Conservation (phyloP, 345 rosid genomes). For the Melaleuca quinquenervia region DNA sequence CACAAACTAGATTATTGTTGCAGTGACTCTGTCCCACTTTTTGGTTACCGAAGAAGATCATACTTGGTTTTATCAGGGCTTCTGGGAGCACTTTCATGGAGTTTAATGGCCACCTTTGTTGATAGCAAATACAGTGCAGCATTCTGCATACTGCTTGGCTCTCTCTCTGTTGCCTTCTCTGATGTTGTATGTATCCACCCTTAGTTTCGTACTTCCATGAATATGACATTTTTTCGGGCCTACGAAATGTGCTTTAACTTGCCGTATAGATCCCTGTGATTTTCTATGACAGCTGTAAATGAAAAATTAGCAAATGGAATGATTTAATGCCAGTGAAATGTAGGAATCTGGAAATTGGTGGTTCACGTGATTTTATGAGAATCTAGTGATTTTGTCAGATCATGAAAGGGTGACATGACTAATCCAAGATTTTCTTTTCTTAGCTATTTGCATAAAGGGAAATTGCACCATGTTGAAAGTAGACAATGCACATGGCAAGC, state of each 20-base stretch:
- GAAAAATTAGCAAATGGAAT: background rate
- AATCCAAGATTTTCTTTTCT: background rate
- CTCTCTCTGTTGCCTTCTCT: constrained; percentile 95
- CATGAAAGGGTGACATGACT: background rate
- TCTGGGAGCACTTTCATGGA: constrained; percentile 96
- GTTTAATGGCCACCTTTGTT: constrained; percentile 85
- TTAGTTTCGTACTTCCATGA: background rate
- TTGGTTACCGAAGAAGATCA: constrained; percentile 95
- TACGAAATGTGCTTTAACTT: background rate
- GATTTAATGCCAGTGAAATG: background rate
- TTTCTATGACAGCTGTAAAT: background rate
- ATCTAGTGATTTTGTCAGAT: background rate
- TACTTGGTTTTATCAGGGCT: constrained; percentile 92
- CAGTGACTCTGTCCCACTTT: constrained; percentile 87
- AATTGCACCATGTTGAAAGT: background rate
- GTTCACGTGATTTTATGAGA: background rate
- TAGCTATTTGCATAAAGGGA: background rate
- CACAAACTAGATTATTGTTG: constrained; percentile 9
- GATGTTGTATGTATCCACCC: constrained; percentile 61
- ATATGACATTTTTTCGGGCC: background rate
- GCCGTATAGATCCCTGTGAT: background rate
- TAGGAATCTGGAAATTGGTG: background rate
- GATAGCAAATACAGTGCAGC: constrained; percentile 83
- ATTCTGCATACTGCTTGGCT: constrained; percentile 76
- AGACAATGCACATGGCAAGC: background rate